Evolutionary conservation across 441 rosid genomes (phyloP).

Genomic region (Corymbia citriodora): DNA sequence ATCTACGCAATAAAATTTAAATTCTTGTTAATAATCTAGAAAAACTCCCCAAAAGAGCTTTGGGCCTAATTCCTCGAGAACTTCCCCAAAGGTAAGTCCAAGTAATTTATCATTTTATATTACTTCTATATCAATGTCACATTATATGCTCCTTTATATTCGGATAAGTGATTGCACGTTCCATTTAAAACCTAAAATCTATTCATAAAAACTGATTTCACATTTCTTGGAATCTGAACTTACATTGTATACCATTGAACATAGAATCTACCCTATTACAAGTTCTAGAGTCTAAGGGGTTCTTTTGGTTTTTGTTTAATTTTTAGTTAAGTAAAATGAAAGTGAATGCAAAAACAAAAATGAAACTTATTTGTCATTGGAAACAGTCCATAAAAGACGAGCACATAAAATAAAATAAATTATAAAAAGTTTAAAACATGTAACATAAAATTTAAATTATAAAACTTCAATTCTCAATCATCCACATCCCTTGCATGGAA

Average conservation of each 20-base stretch:
- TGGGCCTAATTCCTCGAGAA: neutral
- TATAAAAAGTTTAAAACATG: too few species aligned
- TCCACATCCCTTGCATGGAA: neutral
- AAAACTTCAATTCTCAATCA: neutral
- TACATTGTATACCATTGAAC: fast-evolving
- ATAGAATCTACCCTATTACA: fast-evolving
- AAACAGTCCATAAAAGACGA: too few species aligned
- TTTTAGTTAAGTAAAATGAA: neutral
- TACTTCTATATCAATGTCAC: neutral
- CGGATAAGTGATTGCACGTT: fast-evolving
- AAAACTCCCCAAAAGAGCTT: neutral
- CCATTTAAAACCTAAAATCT: neutral
- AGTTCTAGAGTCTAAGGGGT: fast-evolving
- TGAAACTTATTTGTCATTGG: fast-evolving
- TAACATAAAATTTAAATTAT: too few species aligned
- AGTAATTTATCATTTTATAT: neutral
- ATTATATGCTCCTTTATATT: neutral
- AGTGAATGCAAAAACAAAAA: neutral
- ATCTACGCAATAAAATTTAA: neutral
- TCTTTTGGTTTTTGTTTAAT: too few species aligned
- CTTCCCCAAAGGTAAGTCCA: neutral
- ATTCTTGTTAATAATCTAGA: neutral
- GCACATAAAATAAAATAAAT: neutral
- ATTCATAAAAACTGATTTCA: fast-evolving
- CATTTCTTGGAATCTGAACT: neutral